These are phyloP conservation scores for Suhomyces sp. DNA, from an alignment of 805 yeast species.

Conservation along the genomic window DNA sequence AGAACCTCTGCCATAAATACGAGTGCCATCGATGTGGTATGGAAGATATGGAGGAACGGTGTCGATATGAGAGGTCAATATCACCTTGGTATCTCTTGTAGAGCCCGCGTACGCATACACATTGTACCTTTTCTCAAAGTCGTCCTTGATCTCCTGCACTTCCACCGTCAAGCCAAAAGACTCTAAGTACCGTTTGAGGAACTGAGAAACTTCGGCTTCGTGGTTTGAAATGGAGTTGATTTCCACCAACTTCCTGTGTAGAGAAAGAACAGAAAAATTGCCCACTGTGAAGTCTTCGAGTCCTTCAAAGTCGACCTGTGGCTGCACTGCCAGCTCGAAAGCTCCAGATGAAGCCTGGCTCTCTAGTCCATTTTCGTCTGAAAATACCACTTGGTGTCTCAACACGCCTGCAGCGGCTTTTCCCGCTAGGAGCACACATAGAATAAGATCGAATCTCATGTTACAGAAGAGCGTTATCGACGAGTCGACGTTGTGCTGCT, in stretches of 20 bases:
- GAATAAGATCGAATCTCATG: not conserved
- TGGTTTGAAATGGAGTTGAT: slow-evolving; percentile 22
- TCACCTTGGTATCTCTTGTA: slow-evolving; percentile 44
- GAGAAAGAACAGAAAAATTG: slow-evolving; percentile 16
- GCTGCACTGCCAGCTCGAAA: not conserved
- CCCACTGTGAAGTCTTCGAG: slow-evolving; percentile 10
- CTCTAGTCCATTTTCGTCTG: not conserved
- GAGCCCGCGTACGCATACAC: slow-evolving; percentile 56
- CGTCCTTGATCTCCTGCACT: slow-evolving; percentile 26
- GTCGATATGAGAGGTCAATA: slow-evolving; percentile 65
- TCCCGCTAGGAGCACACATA: not conserved
- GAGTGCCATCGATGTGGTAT: slow-evolving; percentile 46
- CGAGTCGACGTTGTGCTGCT: not conserved
- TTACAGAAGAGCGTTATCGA: not conserved
- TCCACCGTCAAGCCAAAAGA: slow-evolving; percentile 53
- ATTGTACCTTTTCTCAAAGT: slow-evolving; percentile 39
- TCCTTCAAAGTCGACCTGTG: not conserved
- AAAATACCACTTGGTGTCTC: not conserved
- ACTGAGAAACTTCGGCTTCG: slow-evolving; percentile 36
- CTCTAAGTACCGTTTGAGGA: slow-evolving; percentile 37
- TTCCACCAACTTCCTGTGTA: slow-evolving; percentile 27
- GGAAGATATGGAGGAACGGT: slow-evolving; percentile 68
- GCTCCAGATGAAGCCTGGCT: not conserved
- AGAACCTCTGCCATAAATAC: slow-evolving; percentile 64
- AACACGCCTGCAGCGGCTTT: not conserved